phyloP scores from a whole-genome alignment of 2,329 filamentous ascomycete genomes.

The Phoma sp. region DNA sequence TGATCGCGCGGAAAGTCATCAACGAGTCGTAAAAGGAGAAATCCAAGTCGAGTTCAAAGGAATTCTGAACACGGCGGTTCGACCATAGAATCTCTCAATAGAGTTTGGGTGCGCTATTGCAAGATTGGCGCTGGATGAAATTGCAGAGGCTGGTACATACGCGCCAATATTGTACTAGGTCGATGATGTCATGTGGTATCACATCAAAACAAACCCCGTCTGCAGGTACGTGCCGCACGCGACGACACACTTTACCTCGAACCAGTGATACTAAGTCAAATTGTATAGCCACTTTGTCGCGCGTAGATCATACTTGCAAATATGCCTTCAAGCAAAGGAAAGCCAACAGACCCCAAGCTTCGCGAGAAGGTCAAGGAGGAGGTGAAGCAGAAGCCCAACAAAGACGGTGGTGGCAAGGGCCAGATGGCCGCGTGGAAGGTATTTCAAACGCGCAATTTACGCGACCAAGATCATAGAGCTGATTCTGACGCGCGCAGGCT shows the following conservation, averaged over 20 bases:
- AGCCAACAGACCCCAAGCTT: conserved; percentile 54
- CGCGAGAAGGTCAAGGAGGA: conserved; percentile 55
- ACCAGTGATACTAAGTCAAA: not conserved
- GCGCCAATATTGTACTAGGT: conserved; percentile 14
- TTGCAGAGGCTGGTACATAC: conserved; percentile 8
- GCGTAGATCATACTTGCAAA: not conserved
- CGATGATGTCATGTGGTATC: conserved; percentile 28
- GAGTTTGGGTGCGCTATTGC: conserved; percentile 11
- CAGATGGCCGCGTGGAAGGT: conserved; percentile 58
- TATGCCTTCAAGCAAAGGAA: conserved; percentile 54
- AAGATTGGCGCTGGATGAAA: conserved; percentile 5
- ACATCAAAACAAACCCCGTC: conserved; percentile 24
- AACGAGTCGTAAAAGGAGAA: no score
- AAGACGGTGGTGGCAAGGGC: conserved; percentile 55
- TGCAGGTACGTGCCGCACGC: conserved; percentile 18
- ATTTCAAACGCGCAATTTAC: not conserved
- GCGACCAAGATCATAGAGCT: not conserved
- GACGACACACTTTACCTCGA: conserved; percentile 1
- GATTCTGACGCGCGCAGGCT: conserved; percentile 34
- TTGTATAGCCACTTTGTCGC: not conserved
- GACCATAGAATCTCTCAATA: conserved; percentile 1
- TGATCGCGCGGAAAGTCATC: no score
- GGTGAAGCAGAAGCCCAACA: conserved; percentile 54
- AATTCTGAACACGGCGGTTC: not conserved
- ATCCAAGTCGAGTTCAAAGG: not conserved